These are phyloP conservation scores for Trichoderma sp. DNA, from an alignment of 2,329 filamentous ascomycete species.

Conservation along the genomic window DNA sequence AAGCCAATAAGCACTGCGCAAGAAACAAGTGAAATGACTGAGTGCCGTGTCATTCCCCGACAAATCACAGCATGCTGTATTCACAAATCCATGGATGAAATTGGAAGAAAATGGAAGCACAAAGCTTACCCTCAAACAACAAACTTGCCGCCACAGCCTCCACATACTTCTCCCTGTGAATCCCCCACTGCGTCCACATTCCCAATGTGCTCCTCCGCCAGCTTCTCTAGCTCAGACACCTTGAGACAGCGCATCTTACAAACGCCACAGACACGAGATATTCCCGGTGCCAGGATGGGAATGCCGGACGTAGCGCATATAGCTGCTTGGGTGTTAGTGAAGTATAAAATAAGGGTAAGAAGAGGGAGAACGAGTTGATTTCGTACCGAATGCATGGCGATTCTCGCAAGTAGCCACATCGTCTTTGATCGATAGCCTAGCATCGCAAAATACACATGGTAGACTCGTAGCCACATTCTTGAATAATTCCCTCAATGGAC, in stretches of 20 bases:
- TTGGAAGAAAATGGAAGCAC: neutral
- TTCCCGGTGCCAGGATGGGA: constrained; percentile 52
- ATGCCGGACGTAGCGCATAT: constrained; percentile 53
- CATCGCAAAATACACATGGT: constrained; percentile 48
- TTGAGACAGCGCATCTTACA: constrained; percentile 52
- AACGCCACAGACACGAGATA: constrained; percentile 53
- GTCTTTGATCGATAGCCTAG: constrained; percentile 31
- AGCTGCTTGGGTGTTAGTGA: constrained; percentile 33
- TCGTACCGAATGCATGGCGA: constrained; percentile 41
- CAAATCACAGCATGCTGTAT: neutral
- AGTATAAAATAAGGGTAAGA: neutral
- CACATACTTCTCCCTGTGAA: constrained; percentile 36
- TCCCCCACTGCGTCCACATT: constrained; percentile 29
- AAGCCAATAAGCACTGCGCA: neutral
- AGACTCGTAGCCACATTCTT: constrained; percentile 35
- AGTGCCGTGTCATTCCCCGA: neutral
- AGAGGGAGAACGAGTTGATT: neutral
- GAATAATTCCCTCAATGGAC: constrained; percentile 39
- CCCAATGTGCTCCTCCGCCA: constrained; percentile 33
- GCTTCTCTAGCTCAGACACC: constrained; percentile 38
- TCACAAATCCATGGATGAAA: too few species aligned
- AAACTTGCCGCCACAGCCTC: constrained; percentile 43
- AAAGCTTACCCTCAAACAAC: constrained; percentile 25
- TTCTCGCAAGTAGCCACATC: constrained; percentile 39
- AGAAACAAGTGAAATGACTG: neutral